Conservation (phyloP, 192 early-diverging fungal genomes). For the Gaertneriomyces sp. region DNA sequence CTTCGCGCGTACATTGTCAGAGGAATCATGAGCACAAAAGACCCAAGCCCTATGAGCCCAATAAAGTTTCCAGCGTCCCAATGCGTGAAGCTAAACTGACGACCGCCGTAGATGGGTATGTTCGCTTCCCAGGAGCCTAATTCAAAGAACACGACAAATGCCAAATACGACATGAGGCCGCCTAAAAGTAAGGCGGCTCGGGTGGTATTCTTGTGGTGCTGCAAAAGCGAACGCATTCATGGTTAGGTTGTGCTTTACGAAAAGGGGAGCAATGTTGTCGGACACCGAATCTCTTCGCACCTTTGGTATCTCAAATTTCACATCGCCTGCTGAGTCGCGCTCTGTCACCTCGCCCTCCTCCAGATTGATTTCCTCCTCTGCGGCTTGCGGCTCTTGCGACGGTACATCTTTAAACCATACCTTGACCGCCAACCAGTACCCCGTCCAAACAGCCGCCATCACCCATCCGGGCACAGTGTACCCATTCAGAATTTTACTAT, state of each 20-base stretch:
- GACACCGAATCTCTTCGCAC: too few species aligned
- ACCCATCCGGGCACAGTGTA: neutral
- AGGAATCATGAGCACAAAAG: slow-evolving; percentile 2
- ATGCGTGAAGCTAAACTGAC: neutral
- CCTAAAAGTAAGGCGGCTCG: neutral
- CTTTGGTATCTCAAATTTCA: too few species aligned
- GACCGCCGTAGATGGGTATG: slow-evolving; percentile 1
- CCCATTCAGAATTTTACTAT: neutral
- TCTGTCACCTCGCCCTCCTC: too few species aligned
- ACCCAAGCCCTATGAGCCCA: neutral
- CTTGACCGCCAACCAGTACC: neutral
- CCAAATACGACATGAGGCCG: neutral
- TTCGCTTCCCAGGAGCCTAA: neutral
- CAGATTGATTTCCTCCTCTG: too few species aligned
- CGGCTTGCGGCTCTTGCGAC: too few species aligned
- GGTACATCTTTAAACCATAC: neutral
- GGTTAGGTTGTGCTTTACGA: too few species aligned
- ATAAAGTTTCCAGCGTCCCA: neutral
- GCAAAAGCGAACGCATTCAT: too few species aligned
- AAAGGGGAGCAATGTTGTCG: too few species aligned
- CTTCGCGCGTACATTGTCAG: neutral
- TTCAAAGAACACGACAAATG: neutral
- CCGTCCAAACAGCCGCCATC: neutral
- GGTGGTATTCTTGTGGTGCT: neutral
- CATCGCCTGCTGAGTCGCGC: too few species aligned